Percentiles rank a stretch among this genome's conserved stretches.
Evolutionary conservation across 192 early-diverging fungal species (phyloP).

Genomic region (Entophlyctis luteolus): DNA sequence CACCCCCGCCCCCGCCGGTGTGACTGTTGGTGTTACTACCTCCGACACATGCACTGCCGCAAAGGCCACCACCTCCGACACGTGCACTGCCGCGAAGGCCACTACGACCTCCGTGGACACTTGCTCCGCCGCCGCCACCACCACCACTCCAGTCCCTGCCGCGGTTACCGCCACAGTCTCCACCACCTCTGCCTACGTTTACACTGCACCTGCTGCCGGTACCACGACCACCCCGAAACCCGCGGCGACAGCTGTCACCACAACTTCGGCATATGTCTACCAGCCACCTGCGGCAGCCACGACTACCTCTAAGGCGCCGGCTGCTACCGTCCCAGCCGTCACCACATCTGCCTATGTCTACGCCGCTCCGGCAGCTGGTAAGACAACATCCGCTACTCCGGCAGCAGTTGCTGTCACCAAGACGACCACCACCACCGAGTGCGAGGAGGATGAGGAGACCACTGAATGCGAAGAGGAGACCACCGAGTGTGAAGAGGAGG

Average conservation of each 20-base stretch:
- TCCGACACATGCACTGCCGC: not conserved
- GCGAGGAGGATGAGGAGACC: too few relatives aligned
- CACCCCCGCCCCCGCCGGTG: not conserved
- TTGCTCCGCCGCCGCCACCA: not conserved
- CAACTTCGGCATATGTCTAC: not conserved
- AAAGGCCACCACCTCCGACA: not conserved
- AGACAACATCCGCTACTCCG: not conserved
- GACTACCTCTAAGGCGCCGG: not conserved
- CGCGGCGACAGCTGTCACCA: not conserved
- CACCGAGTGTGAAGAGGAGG: too few relatives aligned
- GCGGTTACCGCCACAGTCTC: too few relatives aligned
- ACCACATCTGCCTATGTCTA: not conserved
- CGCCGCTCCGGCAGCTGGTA: not conserved
- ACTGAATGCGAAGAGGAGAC: too few relatives aligned
- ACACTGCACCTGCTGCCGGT: too few relatives aligned
- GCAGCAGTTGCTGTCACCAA: not conserved
- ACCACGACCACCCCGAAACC: too few relatives aligned
- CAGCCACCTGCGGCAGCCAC: not conserved
- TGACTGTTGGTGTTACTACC: not conserved
- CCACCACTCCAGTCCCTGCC: not conserved
- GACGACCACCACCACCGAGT: too few relatives aligned
- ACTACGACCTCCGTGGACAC: not conserved
- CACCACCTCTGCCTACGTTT: too few relatives aligned
- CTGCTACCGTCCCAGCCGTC: not conserved
- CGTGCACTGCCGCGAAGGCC: constrained; percentile 1